Evolutionary conservation across 148 eudicot genomes (phyloP).

Genomic region (Spergularia marina): DNA sequence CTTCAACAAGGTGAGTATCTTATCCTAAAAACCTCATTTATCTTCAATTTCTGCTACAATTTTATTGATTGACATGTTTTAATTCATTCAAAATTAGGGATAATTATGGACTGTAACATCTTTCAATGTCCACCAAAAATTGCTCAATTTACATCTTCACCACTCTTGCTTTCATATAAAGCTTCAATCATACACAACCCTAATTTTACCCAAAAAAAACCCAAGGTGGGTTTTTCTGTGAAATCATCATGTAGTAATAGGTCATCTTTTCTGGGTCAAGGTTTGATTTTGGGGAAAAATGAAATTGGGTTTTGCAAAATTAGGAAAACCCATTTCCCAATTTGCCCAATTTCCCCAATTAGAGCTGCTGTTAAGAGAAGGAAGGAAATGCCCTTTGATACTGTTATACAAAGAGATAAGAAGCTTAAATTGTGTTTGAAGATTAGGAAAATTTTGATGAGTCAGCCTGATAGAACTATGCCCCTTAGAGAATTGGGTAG

Average conservation of each 20-base stretch:
- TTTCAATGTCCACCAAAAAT: constrained; percentile 37
- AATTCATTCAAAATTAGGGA: neutral
- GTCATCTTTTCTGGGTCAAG: constrained; percentile 53
- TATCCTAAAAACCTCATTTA: neutral
- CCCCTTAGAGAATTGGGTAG: constrained; percentile 70
- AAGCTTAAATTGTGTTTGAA: constrained; percentile 82
- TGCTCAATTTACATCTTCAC: constrained; percentile 42
- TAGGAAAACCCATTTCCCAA: constrained; percentile 42
- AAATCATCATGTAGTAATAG: constrained; percentile 29
- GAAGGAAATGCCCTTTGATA: constrained; percentile 87
- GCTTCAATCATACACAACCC: constrained; percentile 22
- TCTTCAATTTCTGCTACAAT: neutral
- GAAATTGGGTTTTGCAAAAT: constrained; percentile 31
- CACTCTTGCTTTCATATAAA: constrained; percentile 48
- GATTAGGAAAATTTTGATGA: constrained; percentile 70
- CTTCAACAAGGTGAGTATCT: constrained; percentile 16
- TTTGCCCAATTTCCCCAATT: constrained; percentile 41
- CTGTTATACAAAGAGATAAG: constrained; percentile 90
- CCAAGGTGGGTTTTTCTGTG: constrained; percentile 22
- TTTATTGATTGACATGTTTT: constrained; percentile 5
- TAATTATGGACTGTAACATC: constrained; percentile 56
- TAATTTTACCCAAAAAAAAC: constrained; percentile 30
- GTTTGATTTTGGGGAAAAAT: constrained; percentile 28
- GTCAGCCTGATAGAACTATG: constrained; percentile 73
- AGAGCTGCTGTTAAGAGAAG: constrained; percentile 85